Evolutionary conservation across 331 rosid genomes (phyloP).

Genomic region (Quercus lobata): DNA sequence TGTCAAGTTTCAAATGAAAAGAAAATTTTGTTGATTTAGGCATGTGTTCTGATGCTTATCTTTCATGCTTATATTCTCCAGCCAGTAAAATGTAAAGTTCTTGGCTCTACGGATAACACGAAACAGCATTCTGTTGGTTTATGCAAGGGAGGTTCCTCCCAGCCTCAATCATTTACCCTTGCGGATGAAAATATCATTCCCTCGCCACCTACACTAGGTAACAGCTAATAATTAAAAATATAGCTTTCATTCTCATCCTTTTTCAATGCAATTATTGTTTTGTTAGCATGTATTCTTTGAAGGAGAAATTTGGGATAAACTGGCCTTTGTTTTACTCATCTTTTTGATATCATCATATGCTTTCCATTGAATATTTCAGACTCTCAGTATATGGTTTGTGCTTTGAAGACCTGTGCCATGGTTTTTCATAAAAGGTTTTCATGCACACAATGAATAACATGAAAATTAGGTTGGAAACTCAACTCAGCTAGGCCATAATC

Average conservation of each 20-base stretch:
- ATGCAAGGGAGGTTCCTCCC: slow-evolving; percentile 28
- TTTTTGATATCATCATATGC: not conserved
- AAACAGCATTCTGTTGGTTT: slow-evolving; percentile 31
- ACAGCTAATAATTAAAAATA: slow-evolving; percentile 12
- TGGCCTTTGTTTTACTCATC: not conserved
- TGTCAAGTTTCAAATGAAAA: not conserved
- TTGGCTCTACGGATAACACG: slow-evolving; percentile 31
- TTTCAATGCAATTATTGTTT: not conserved
- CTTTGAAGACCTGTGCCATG: not conserved
- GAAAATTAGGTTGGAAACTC: not conserved
- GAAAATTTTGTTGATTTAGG: not conserved
- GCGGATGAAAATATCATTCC: slow-evolving; percentile 55
- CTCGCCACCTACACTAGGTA: slow-evolving; percentile 82
- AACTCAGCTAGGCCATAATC: not conserved
- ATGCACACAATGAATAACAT: not conserved
- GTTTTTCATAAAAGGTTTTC: not conserved
- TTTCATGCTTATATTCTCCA: slow-evolving; percentile 32
- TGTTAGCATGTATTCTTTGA: not conserved
- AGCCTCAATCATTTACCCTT: slow-evolving; percentile 35
- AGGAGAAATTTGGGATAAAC: not conserved
- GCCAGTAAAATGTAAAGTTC: slow-evolving; percentile 44
- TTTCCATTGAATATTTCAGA: not conserved
- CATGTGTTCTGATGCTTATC: not conserved
- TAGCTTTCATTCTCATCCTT: not conserved
- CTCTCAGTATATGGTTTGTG: not conserved